phyloP scores from a whole-genome alignment of 768 basidiomycete genomes.

The Psilocybe subaeruginosa region DNA sequence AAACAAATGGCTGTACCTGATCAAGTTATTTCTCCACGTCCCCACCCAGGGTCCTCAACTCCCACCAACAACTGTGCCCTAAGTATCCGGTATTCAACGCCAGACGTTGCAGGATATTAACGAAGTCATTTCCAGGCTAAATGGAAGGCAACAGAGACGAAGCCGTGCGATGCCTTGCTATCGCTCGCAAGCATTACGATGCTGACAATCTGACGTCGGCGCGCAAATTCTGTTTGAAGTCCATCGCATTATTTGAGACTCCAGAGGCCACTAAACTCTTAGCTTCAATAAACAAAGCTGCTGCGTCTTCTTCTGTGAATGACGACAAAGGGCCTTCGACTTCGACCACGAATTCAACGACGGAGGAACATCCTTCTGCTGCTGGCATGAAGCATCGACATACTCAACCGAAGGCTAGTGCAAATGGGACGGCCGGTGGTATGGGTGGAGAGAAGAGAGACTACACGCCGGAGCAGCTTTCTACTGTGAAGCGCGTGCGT shows the following conservation, averaged over 20 bases:
- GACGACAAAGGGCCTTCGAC: constrained; percentile 43
- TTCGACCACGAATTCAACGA: constrained; percentile 40
- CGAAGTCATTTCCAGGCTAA: background rate
- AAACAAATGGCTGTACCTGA: background rate
- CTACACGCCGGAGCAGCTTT: constrained; percentile 82
- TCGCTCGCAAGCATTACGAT: constrained; percentile 77
- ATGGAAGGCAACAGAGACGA: constrained; percentile 95
- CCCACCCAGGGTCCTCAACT: constrained; percentile 3
- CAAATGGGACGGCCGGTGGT: constrained; percentile 59
- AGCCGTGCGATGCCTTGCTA: constrained; percentile 77
- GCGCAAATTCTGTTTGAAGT: constrained; percentile 89
- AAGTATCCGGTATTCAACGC: background rate
- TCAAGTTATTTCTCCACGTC: constrained; percentile 15
- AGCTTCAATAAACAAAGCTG: constrained; percentile 62
- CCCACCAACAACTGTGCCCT: constrained; percentile 4
- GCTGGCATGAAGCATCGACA: constrained; percentile 70
- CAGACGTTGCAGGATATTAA: background rate
- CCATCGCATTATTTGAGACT: constrained; percentile 79
- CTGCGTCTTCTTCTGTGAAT: constrained; percentile 45
- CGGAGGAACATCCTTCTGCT: constrained; percentile 77
- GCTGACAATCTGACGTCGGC: constrained; percentile 76
- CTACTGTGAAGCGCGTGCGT: constrained; percentile 84
- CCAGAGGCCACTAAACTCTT: constrained; percentile 74
- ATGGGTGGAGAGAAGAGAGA: constrained; percentile 79
- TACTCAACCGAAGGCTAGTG: constrained; percentile 30